Percentiles rank a stretch among this genome's conserved stretches.
phyloP scores from a whole-genome alignment of 1,284 basidiomycete species.

The Clitocybe nebularis region DNA sequence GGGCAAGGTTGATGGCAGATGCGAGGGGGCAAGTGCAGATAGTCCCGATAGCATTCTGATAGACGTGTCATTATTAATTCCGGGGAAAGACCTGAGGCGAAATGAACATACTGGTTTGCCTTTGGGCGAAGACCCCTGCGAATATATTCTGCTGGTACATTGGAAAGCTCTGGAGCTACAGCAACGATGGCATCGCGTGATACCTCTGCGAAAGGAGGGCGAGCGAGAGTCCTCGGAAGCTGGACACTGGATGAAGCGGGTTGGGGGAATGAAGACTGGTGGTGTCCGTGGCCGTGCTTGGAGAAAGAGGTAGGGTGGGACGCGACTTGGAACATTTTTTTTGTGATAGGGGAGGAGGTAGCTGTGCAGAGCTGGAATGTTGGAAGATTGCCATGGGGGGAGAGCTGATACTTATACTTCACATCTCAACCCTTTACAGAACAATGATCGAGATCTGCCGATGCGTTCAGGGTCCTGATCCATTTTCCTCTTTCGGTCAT shows the following conservation, averaged over 20 bases:
- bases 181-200: conserved; percentile 47
- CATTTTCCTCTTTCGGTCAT: conserved; percentile 16
- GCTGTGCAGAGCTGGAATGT: conserved; percentile 10
- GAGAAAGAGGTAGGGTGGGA: conserved; percentile 38
- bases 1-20: conserved; percentile 45
- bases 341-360: conserved; percentile 8
- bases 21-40: conserved; percentile 41
- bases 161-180: conserved; percentile 51
- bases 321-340: conserved; percentile 47
- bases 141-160: conserved; percentile 59
- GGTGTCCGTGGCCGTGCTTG: conserved; percentile 30
- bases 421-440: conserved; percentile 23
- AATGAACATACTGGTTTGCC: conserved; percentile 42
- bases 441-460: conserved; percentile 31
- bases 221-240: conserved; percentile 53
- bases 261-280: conserved; percentile 21
- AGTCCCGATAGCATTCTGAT: conserved; percentile 52
- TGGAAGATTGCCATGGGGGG: conserved; percentile 5
- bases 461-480: no score
- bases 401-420: conserved; percentile 16
- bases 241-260: conserved; percentile 35
- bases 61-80: no score
- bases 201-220: conserved; percentile 51
- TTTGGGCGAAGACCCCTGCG: conserved; percentile 48
- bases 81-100: no score